phyloP scores from a whole-genome alignment of 306 rosid species.

The Rosa multiflora region DNA sequence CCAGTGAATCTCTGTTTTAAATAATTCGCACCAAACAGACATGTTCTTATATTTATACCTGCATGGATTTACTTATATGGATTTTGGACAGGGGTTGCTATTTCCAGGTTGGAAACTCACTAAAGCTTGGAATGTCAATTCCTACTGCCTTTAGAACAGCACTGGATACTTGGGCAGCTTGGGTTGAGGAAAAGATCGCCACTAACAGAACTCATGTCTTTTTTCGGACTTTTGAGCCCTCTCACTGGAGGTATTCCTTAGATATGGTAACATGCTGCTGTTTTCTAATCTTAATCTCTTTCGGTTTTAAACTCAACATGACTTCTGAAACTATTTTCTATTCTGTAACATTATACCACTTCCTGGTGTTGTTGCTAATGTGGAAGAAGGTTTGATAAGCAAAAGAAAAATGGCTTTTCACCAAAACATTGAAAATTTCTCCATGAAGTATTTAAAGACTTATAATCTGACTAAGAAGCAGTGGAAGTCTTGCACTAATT shows the following conservation, averaged over 20 bases:
- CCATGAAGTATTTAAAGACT: background rate
- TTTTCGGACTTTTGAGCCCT: constrained; percentile 82
- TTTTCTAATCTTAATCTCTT: constrained; percentile 2
- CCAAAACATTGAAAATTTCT: background rate
- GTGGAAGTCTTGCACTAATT: background rate
- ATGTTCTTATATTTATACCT: constrained; percentile 15
- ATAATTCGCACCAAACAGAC: background rate
- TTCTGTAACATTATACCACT: background rate
- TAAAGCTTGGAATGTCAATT: constrained; percentile 68
- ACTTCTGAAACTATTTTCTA: constrained; percentile 9
- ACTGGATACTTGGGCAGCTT: constrained; percentile 69
- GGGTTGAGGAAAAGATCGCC: constrained; percentile 63
- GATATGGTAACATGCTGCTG: constrained; percentile 26
- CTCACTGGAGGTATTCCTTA: constrained; percentile 81
- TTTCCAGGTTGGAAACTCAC: constrained; percentile 63
- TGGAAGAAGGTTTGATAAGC: background rate
- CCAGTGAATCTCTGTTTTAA: constrained; percentile 9
- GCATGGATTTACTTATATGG: constrained; percentile 18
- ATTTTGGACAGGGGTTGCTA: constrained; percentile 67
- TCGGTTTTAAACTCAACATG: constrained; percentile 14
- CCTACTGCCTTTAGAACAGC: constrained; percentile 61
- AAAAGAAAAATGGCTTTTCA: background rate
- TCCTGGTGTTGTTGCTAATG: background rate
- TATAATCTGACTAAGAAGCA: background rate
- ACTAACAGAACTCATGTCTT: constrained; percentile 57